Percentiles rank a stretch among this genome's conserved stretches.
Evolutionary conservation across 345 rosid genomes (phyloP).

Genomic region (Clarkia xantiana): DNA sequence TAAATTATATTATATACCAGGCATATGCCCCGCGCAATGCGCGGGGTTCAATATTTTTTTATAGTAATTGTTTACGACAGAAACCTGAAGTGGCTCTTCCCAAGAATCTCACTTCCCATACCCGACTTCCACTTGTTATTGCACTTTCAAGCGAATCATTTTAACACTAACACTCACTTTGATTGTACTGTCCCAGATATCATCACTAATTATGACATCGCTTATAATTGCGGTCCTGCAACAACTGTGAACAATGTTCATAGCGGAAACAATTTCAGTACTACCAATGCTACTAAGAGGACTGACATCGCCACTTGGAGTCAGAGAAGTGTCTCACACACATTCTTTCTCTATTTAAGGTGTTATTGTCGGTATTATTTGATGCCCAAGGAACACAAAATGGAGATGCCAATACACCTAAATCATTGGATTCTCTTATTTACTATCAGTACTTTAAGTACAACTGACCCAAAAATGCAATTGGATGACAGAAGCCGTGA

Average conservation of each 20-base stretch:
- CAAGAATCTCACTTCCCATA: slow-evolving; percentile 66
- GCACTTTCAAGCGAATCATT: slow-evolving; percentile 80
- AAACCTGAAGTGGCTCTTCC: slow-evolving; percentile 92
- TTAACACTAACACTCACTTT: slow-evolving; percentile 44
- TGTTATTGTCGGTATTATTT: slow-evolving; percentile 48
- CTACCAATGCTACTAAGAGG: slow-evolving; percentile 81
- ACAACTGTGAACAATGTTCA: slow-evolving; percentile 81
- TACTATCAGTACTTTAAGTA: too few relatives aligned
- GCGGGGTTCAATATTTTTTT: too few relatives aligned
- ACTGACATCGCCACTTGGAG: slow-evolving; percentile 83
- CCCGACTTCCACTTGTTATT: slow-evolving; percentile 70
- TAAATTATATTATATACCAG: too few relatives aligned
- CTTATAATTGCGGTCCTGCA: too few relatives aligned
- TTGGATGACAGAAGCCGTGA: too few relatives aligned
- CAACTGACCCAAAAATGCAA: too few relatives aligned
- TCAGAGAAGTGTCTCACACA: slow-evolving; percentile 92
- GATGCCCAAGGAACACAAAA: slow-evolving; percentile 46
- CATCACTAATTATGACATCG: too few relatives aligned
- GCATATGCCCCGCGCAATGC: too few relatives aligned
- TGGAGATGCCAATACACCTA: slow-evolving; percentile 32
- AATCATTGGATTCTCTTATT: slow-evolving; percentile 44
- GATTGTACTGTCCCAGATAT: slow-evolving; percentile 45
- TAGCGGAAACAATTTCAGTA: slow-evolving; percentile 48
- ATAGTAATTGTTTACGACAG: too few relatives aligned
- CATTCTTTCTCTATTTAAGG: slow-evolving; percentile 79